These are phyloP conservation scores for Gremmenia infestans DNA, from an alignment of 2,329 filamentous ascomycete genomes.

Conservation along the genomic window DNA sequence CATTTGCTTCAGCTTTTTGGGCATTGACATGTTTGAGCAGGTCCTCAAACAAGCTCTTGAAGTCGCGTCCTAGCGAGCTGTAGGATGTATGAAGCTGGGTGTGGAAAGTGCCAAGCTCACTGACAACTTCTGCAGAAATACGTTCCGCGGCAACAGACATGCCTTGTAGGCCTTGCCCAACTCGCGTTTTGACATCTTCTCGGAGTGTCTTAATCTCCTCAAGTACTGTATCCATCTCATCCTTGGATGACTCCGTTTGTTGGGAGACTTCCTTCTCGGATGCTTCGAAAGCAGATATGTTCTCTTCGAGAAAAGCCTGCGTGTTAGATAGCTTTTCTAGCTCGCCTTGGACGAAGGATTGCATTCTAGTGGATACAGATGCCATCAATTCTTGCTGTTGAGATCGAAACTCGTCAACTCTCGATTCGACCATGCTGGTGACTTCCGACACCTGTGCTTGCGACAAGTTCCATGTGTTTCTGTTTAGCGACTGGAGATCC, in stretches of 20 bases:
- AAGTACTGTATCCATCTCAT: conserved; percentile 85
- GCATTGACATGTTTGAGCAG: conserved; percentile 67
- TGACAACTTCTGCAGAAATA: conserved; percentile 84
- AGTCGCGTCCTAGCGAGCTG: conserved; percentile 74
- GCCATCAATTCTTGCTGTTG: conserved; percentile 69
- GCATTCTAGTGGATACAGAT: conserved; percentile 66
- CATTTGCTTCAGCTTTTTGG: conserved; percentile 73
- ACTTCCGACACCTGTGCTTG: conserved; percentile 72
- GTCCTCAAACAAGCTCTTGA: conserved; percentile 80
- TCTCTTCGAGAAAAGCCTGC: conserved; percentile 64
- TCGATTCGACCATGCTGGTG: conserved; percentile 70
- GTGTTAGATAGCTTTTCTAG: conserved; percentile 65
- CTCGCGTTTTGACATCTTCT: conserved; percentile 79
- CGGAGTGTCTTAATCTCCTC: conserved; percentile 89
- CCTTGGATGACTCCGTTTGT: conserved; percentile 64
- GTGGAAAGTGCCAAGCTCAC: conserved; percentile 81
- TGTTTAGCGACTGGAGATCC: conserved; percentile 75
- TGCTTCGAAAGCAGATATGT: conserved; percentile 60
- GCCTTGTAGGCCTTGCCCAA: conserved; percentile 78
- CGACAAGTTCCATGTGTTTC: conserved; percentile 71
- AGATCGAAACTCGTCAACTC: conserved; percentile 65
- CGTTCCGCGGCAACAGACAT: conserved; percentile 80
- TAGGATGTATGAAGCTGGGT: conserved; percentile 81
- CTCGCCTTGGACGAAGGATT: conserved; percentile 70
- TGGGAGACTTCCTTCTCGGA: conserved; percentile 64